phyloP scores from a whole-genome alignment of 495 filamentous ascomycete genomes.

The Rusavskia elegans region DNA sequence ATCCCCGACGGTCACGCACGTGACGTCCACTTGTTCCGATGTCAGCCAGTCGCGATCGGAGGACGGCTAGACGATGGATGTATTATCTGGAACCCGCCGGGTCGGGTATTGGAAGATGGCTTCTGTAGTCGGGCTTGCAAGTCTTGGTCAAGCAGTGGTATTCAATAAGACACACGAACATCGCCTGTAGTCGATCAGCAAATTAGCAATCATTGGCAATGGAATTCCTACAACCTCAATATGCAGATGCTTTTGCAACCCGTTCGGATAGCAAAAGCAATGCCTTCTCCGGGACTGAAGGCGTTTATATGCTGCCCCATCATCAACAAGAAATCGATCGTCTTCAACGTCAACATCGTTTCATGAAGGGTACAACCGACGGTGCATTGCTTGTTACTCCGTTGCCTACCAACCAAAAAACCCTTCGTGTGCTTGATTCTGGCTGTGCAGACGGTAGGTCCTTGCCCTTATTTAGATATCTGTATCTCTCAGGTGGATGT shows the following conservation, averaged over 20 bases:
- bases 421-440: constrained; percentile 2
- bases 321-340: constrained; percentile 4
- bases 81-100: too few relatives aligned
- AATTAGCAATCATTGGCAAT: background rate
- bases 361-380: constrained; percentile 2
- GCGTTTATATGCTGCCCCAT: constrained; percentile 6
- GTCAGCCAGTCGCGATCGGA: background rate
- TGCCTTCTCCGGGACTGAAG: constrained; percentile 2
- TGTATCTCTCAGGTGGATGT: background rate
- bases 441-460: constrained; percentile 3
- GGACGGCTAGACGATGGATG: too few relatives aligned
- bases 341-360: constrained; percentile 4
- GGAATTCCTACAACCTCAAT: background rate
- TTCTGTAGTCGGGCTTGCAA: too few relatives aligned
- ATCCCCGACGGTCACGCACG: background rate
- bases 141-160: too few relatives aligned
- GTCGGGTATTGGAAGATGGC: too few relatives aligned
- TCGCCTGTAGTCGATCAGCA: too few relatives aligned
- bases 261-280: background rate
- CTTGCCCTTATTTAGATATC: background rate
- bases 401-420: background rate
- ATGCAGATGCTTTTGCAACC: background rate
- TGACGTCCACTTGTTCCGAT: background rate
- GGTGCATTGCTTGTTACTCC: background rate
- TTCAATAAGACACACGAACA: too few relatives aligned